Conservation (phyloP, 805 yeast species). For the Spathaspora arborariae region DNA sequence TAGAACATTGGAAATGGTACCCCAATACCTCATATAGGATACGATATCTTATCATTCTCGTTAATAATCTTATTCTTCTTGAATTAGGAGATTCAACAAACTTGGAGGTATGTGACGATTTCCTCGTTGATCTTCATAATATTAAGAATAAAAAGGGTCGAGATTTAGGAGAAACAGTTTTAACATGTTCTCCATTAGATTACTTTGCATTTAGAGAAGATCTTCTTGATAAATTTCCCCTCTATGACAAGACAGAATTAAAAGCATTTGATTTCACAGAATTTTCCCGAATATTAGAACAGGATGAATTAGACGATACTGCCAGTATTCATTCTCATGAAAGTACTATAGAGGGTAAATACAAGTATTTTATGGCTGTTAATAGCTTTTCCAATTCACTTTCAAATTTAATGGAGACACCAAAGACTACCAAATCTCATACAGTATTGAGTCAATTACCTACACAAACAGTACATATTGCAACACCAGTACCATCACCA, state of each 20-base stretch:
- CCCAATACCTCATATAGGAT: conserved; percentile 39
- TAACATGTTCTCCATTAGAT: conserved; percentile 75
- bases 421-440: conserved; percentile 48
- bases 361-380: conserved; percentile 35
- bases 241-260: conserved; percentile 54
- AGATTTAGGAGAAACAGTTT: conserved; percentile 20
- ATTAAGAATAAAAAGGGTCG: conserved; percentile 21
- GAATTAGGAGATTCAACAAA: conserved; percentile 58
- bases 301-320: conserved; percentile 13
- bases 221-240: conserved; percentile 69
- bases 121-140: conserved; percentile 40
- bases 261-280: conserved; percentile 15
- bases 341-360: conserved; percentile 16
- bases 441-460: conserved; percentile 45
- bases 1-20: conserved; percentile 69
- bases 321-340: conserved; percentile 2
- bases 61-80: conserved; percentile 52
- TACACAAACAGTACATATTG: conserved; percentile 60
- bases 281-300: conserved; percentile 26
- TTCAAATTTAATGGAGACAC: conserved; percentile 56
- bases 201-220: conserved; percentile 79
- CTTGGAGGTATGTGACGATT: conserved; percentile 42
- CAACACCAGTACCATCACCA: conserved; percentile 89
- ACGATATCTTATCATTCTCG: conserved; percentile 51
- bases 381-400: conserved; percentile 47